Evolutionary conservation across 2,329 filamentous ascomycete species (phyloP).

Genomic region (Bisporella sp.): DNA sequence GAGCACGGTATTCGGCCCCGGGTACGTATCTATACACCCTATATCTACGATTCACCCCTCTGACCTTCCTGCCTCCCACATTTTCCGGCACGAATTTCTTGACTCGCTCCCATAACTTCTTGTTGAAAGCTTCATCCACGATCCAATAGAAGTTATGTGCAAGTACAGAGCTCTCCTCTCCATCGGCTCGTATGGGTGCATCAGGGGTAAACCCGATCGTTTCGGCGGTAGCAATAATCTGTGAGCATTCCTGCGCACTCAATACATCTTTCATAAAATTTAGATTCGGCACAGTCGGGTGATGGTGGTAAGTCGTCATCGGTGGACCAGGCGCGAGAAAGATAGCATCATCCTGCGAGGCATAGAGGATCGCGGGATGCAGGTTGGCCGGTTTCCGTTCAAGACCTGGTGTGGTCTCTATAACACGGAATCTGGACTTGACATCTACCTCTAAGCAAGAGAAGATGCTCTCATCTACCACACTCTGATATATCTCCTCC

Average conservation of each 20-base stretch:
- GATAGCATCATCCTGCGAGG: constrained; percentile 51
- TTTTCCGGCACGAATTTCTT: constrained; percentile 47
- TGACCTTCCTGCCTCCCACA: constrained; percentile 47
- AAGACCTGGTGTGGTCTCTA: constrained; percentile 54
- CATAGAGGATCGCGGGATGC: constrained; percentile 58
- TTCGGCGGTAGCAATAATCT: constrained; percentile 62
- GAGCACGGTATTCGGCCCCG: constrained; percentile 63
- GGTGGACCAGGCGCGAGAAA: constrained; percentile 38
- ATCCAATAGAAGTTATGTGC: constrained; percentile 74
- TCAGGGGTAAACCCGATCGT: constrained; percentile 60
- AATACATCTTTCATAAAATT: constrained; percentile 54
- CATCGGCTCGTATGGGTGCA: constrained; percentile 58
- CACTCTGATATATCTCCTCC: constrained; percentile 45
- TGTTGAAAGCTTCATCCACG: constrained; percentile 54
- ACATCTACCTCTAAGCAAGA: constrained; percentile 31
- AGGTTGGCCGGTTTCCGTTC: constrained; percentile 62
- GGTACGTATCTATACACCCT: constrained; percentile 67
- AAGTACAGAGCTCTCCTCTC: constrained; percentile 52
- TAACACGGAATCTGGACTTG: constrained; percentile 42
- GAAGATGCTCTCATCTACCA: constrained; percentile 51
- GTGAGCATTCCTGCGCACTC: constrained; percentile 52
- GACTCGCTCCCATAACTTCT: constrained; percentile 56
- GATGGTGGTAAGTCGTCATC: constrained; percentile 45
- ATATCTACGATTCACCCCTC: constrained; percentile 63
- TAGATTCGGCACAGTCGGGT: constrained; percentile 56